Base-by-base conservation (phyloP, 1,139 yeast genomes). In the Hanseniaspora sp. region DNA sequence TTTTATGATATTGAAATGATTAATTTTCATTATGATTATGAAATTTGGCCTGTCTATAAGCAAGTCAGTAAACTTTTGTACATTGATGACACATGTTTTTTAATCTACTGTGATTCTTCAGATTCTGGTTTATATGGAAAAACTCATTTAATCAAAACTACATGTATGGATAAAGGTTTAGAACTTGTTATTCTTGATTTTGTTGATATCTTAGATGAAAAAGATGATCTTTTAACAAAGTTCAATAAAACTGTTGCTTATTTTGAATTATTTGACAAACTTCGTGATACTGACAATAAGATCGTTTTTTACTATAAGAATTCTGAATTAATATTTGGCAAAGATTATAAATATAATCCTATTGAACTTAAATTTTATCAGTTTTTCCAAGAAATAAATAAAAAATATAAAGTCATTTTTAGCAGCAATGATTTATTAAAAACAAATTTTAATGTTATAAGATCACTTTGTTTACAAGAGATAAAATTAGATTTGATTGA, bases 381-480 rank as follows among this genome's bases (percentile, higher is more conserved):
- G 3, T 17, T 48, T 15, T 35, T 48, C 12, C 35, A 42, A 15
- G 42, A 30, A 12, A 5, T 48, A 5, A 28, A 40, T 15, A 17
- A 33, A 11, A 34, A 48, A 1, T 41, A 23, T 23, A 35, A 29
- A 7, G 15, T 48, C 4, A 38, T 40, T 6, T 48, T 48, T 7
- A 34, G 42, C 1, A 33, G 42, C 1, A 48, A 48, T 17, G 23
- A 44, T 8, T n/a, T 48, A 13, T 29, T 30, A 7, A 48, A 23
- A 8, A 39, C 45, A 4, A 42, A 34, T 30, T 15, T 48, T 11
- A 44, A 48, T 23, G 35, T 15, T 7, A 29, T 48, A 7, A 48
- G 53, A 48, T 41, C 53, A 4, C 15, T 41, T 1, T 48, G 53
- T 48, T 30, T 48, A 7, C 17, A 34, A 12, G 53, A 48, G n/a